These are phyloP conservation scores for Lupinus albus DNA, from an alignment of 306 rosid species.

Conservation along the genomic window DNA sequence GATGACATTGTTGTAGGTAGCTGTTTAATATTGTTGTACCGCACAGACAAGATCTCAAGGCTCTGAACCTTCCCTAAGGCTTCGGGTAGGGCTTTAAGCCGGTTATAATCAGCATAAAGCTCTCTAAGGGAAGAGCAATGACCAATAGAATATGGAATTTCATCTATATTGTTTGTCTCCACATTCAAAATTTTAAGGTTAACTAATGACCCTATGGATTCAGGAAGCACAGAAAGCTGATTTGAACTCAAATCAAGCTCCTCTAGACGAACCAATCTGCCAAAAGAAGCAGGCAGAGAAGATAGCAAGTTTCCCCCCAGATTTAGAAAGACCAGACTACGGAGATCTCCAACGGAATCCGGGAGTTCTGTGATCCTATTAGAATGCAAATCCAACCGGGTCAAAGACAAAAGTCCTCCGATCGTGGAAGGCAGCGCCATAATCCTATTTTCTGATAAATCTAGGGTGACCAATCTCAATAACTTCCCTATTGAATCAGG, in stretches of 20 bases:
- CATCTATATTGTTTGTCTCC: slow-evolving; percentile 71
- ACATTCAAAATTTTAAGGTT: slow-evolving; percentile 57
- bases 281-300: slow-evolving; percentile 60
- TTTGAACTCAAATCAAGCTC: slow-evolving; percentile 73
- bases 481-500: slow-evolving; percentile 72
- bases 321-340: slow-evolving; percentile 57
- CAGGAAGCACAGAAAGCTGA: slow-evolving; percentile 57
- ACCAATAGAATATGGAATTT: slow-evolving; percentile 66
- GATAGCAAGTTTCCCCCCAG: slow-evolving; percentile 57
- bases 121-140: slow-evolving; percentile 59
- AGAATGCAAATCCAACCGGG: slow-evolving; percentile 62
- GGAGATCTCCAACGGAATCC: slow-evolving; percentile 56
- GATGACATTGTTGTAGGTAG: slow-evolving; percentile 74
- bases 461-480: slow-evolving; percentile 54
- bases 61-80: slow-evolving; percentile 69
- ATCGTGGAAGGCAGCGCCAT: slow-evolving; percentile 54
- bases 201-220: slow-evolving; percentile 59
- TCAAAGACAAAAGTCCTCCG: slow-evolving; percentile 62
- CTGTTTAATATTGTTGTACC: slow-evolving; percentile 66
- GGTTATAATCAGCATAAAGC: slow-evolving; percentile 65
- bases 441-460: slow-evolving; percentile 67
- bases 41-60: slow-evolving; percentile 63
- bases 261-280: slow-evolving; percentile 60
- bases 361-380: slow-evolving; percentile 57
- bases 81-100: slow-evolving; percentile 77